Conservation (phyloP, 768 basidiomycete genomes). For the Artomyces pyxidatus region DNA sequence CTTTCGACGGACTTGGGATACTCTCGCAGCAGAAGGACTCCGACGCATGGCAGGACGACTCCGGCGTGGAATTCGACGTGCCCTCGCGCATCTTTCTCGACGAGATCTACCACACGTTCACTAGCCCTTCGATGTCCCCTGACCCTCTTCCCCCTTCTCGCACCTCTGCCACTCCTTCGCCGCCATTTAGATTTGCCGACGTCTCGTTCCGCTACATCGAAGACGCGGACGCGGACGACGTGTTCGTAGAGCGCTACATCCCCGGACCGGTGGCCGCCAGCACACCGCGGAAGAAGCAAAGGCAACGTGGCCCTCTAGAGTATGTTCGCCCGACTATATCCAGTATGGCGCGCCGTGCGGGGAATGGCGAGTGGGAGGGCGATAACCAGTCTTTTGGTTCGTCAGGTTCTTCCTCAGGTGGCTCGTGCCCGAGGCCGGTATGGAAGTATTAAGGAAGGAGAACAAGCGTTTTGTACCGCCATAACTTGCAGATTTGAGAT, state of each 20-base stretch:
- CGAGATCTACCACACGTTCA: slow-evolving; percentile 15
- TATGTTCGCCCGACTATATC: slow-evolving; percentile 10
- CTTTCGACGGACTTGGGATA: slow-evolving; percentile 14
- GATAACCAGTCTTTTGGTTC: slow-evolving; percentile 9
- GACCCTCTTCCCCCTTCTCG: not conserved
- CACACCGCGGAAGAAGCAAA: slow-evolving; percentile 4
- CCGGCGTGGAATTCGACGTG: slow-evolving; percentile 2
- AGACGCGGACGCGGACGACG: slow-evolving; percentile 3
- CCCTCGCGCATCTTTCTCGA: slow-evolving; percentile 17
- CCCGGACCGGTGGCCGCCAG: slow-evolving; percentile 7
- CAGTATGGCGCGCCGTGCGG: slow-evolving; percentile 2
- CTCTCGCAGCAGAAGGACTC: slow-evolving; percentile 7
- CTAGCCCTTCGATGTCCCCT: slow-evolving; percentile 2
- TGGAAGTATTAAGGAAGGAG: slow-evolving; percentile 14
- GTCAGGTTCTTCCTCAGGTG: slow-evolving; percentile 2
- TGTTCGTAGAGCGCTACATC: slow-evolving; percentile 4
- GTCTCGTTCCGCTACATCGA: slow-evolving; percentile 1
- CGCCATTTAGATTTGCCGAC: slow-evolving; percentile 4
- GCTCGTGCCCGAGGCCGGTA: slow-evolving; percentile 9
- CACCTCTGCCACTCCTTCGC: not conserved
- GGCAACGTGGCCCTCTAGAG: slow-evolving; percentile 4
- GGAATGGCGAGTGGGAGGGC: not conserved
- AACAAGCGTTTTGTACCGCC: too few relatives aligned
- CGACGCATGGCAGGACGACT: slow-evolving; percentile 3
- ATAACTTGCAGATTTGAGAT: too few relatives aligned